Percentiles rank a stretch among this genome's conserved stretches.
Evolutionary conservation across 306 rosid species (phyloP).

Genomic region (Glycine latifolia): DNA sequence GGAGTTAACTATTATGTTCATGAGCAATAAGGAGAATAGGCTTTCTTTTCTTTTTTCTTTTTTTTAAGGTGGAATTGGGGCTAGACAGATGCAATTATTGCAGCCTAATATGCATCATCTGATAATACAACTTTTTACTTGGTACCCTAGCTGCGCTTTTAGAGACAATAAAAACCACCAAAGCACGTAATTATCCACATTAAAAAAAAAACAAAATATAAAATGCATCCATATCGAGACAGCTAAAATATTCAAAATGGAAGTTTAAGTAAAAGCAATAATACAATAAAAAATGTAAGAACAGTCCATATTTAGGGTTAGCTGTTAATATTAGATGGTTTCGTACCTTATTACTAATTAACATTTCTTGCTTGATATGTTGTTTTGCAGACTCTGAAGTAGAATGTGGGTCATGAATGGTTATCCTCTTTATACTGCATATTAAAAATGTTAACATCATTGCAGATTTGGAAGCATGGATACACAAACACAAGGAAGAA

Average conservation of each 20-base stretch:
- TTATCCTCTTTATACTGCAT: constrained; percentile 73
- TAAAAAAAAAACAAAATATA: not conserved
- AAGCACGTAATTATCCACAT: constrained; percentile 23
- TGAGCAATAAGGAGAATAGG: not conserved
- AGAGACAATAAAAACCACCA: constrained; percentile 15
- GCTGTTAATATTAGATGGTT: not conserved
- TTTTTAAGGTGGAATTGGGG: not conserved
- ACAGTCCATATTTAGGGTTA: constrained; percentile 14
- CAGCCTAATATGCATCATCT: not conserved
- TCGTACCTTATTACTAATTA: constrained; percentile 73
- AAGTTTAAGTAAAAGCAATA: constrained; percentile 33
- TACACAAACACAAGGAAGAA: constrained; percentile 9
- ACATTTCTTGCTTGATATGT: constrained; percentile 61
- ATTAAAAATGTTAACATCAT: constrained; percentile 31
- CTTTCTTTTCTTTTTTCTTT: not conserved
- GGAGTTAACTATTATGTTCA: too few species aligned
- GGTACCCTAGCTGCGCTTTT: constrained; percentile 9
- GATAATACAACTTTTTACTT: constrained; percentile 6
- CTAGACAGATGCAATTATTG: constrained; percentile 18
- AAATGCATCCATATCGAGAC: not conserved
- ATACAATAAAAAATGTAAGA: constrained; percentile 22
- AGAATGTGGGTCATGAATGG: constrained; percentile 66
- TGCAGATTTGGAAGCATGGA: constrained; percentile 35
- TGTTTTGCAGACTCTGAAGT: constrained; percentile 58
- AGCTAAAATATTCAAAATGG: constrained; percentile 14